These are phyloP conservation scores for Lactarius sp. DNA, from an alignment of 768 basidiomycete genomes.

Conservation along the genomic window DNA sequence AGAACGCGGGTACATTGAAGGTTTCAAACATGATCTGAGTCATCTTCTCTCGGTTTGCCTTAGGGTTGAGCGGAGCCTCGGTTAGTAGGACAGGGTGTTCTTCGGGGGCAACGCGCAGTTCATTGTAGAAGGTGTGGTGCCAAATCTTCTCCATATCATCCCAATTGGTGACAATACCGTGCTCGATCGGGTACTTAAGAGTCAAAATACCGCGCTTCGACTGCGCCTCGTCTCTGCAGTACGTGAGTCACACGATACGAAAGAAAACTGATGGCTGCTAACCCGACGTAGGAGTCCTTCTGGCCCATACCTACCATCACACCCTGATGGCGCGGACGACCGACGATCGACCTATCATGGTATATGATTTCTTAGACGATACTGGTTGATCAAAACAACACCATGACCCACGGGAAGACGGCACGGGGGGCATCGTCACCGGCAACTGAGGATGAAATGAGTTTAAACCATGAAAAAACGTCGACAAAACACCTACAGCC, in stretches of 20 bases:
- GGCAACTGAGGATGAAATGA: constrained; percentile 76
- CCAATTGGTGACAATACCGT: constrained; percentile 97
- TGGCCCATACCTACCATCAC: constrained; percentile 98
- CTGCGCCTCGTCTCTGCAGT: constrained; percentile 76
- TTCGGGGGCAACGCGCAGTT: constrained; percentile 71
- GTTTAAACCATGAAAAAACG: constrained; percentile 35
- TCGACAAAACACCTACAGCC: constrained; percentile 62
- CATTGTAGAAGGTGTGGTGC: constrained; percentile 94
- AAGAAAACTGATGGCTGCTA: constrained; percentile 29
- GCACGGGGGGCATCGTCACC: constrained; percentile 91
- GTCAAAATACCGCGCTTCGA: constrained; percentile 94
- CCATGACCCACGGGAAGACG: constrained; percentile 79
- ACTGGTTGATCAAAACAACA: not conserved
- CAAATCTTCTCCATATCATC: constrained; percentile 99
- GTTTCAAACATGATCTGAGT: constrained; percentile 81
- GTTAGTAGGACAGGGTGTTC: constrained; percentile 71
- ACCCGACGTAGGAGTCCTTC: constrained; percentile 97
- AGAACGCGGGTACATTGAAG: constrained; percentile 71
- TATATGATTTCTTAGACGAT: constrained; percentile 10
- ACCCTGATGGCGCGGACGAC: constrained; percentile 90
- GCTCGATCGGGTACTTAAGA: constrained; percentile 90
- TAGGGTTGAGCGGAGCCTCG: constrained; percentile 70
- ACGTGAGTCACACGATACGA: constrained; percentile 18
- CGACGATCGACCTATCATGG: constrained; percentile 73
- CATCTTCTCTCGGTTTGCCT: constrained; percentile 71